Percentiles rank a stretch among this genome's conserved stretches.
These are phyloP conservation scores for Scedosporium boydii DNA, from an alignment of 2,329 filamentous ascomycete genomes.

Conservation along the genomic window DNA sequence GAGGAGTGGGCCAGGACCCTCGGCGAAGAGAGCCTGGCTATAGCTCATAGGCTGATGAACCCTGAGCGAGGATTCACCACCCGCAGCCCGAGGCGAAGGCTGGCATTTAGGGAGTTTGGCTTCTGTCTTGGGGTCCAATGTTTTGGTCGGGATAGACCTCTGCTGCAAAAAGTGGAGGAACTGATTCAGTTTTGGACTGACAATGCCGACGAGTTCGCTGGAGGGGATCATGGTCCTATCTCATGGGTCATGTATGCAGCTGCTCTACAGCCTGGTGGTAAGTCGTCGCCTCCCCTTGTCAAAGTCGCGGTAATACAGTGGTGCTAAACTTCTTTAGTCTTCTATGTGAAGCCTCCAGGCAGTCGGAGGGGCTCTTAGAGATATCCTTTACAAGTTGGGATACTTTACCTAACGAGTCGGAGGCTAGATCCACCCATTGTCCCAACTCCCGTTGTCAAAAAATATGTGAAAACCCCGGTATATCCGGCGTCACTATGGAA, in stretches of 20 bases:
- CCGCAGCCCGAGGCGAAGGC: slow-evolving; percentile 18
- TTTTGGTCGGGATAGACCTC: slow-evolving; percentile 22
- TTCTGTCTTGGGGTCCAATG: slow-evolving; percentile 38
- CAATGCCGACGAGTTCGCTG: slow-evolving; percentile 18
- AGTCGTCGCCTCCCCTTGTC: slow-evolving; percentile 16
- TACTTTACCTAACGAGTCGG: too few relatives aligned
- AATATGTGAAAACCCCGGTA: neutral
- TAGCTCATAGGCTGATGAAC: slow-evolving; percentile 16
- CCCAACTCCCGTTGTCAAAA: neutral
- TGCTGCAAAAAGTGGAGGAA: slow-evolving; percentile 15
- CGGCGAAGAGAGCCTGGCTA: slow-evolving; percentile 17
- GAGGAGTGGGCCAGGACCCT: slow-evolving; percentile 38
- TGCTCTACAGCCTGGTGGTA: slow-evolving; percentile 44
- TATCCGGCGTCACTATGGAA: neutral
- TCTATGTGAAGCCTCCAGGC: neutral
- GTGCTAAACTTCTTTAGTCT: neutral
- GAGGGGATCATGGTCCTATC: slow-evolving; percentile 39
- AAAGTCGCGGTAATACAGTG: too few relatives aligned
- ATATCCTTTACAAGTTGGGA: too few relatives aligned
- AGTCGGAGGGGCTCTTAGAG: neutral
- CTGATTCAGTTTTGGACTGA: slow-evolving; percentile 25
- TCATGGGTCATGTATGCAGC: slow-evolving; percentile 48
- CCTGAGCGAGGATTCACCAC: slow-evolving; percentile 12
- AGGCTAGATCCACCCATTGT: too few relatives aligned
- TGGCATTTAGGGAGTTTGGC: slow-evolving; percentile 47